A percentile compares a stretch with the other conserved stretches of the same genome.
Evolutionary conservation across 106 monocot species (phyloP).

Genomic region (Dendrobium catenatum): DNA sequence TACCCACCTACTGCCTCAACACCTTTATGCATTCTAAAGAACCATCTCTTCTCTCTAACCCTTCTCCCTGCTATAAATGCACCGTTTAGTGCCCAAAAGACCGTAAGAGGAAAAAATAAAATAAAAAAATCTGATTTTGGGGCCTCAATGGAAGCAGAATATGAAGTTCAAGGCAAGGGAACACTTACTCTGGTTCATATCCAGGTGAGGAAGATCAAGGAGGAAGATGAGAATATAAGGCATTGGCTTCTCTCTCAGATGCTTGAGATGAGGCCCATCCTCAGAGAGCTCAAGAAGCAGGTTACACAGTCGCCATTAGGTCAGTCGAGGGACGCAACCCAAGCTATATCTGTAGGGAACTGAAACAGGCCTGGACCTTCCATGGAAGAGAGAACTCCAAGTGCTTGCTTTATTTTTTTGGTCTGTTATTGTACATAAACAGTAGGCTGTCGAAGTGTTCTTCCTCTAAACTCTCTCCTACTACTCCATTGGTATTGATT

Average conservation of each 20-base stretch:
- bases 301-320: slow-evolving; percentile 41
- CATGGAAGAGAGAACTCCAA: neutral
- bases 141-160: neutral
- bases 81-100: neutral
- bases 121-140: neutral
- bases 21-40: neutral
- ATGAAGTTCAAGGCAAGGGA: slow-evolving; percentile 10
- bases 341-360: slow-evolving; percentile 13
- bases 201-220: slow-evolving; percentile 32
- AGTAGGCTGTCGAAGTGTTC: neutral
- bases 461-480: neutral
- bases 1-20: neutral
- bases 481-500: neutral
- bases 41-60: neutral
- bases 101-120: neutral
- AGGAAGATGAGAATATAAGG: slow-evolving; percentile 25
- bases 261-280: slow-evolving; percentile 12
- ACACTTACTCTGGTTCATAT: slow-evolving; percentile 15
- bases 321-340: slow-evolving; percentile 2
- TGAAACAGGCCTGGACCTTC: slow-evolving; percentile 8
- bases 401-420: neutral
- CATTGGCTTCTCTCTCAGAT: slow-evolving; percentile 15
- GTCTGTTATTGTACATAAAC: neutral
- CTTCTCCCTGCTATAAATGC: neutral
- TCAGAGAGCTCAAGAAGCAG: slow-evolving; percentile 16